phyloP scores from a whole-genome alignment of 768 basidiomycete genomes.

The Amanita muscaria region DNA sequence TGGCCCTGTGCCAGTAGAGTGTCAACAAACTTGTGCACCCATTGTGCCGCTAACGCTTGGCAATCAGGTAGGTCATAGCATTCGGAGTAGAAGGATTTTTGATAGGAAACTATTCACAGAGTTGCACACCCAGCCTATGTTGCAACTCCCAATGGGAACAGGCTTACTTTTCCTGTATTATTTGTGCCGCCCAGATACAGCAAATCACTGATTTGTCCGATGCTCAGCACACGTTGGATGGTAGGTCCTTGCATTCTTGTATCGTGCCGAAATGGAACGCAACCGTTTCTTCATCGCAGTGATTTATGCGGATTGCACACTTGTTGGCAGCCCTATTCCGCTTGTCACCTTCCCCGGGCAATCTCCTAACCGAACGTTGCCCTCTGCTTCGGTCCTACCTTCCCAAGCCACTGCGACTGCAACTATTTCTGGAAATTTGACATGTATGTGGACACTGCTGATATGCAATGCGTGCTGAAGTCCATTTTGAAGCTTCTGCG shows the following conservation, averaged over 20 bases:
- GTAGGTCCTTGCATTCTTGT: conserved; percentile 18
- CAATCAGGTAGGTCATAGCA: neutral
- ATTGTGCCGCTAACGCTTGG: conserved; percentile 3
- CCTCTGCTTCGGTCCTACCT: conserved; percentile 15
- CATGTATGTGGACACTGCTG: neutral
- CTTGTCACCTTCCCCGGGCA: conserved; percentile 25
- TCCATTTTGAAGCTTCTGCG: too few relatives aligned
- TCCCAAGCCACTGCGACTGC: conserved; percentile 2
- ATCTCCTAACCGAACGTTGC: conserved; percentile 20
- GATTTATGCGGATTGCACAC: conserved; percentile 13
- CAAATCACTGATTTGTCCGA: conserved; percentile 22
- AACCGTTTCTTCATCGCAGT: neutral
- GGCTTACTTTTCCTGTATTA: conserved; percentile 32
- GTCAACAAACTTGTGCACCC: conserved; percentile 4
- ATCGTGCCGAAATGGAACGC: neutral
- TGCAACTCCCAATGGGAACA: conserved; percentile 32
- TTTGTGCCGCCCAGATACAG: conserved; percentile 25
- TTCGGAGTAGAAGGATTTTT: neutral
- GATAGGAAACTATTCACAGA: conserved; percentile 12
- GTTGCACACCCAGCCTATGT: conserved; percentile 23
- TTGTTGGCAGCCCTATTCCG: conserved; percentile 15
- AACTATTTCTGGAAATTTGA: neutral
- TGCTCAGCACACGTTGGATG: conserved; percentile 26
- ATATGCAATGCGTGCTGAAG: too few relatives aligned
- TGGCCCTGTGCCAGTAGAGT: neutral